Evolutionary conservation across 2,329 filamentous ascomycete species (phyloP), one percentile per base, ranked within the genome.

Genomic region (Fusarium praegraminearum): DNA sequence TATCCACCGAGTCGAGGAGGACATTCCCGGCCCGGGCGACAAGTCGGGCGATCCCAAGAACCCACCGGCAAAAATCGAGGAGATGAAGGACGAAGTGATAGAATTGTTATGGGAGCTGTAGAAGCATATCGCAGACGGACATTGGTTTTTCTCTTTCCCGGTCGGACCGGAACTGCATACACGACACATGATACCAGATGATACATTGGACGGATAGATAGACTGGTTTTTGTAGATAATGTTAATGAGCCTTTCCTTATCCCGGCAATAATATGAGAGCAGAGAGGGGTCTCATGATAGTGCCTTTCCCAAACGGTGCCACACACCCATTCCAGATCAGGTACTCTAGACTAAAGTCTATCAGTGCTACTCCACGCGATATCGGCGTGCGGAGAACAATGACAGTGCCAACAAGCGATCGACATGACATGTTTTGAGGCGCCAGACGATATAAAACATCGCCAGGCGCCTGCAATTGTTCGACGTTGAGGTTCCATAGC

Each of bases 61-160:
- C 26, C 36, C 32, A 16, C 45, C 20, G 15, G 65, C 46, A 35
- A 69, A 59, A 55, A 62, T 74, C 28, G 60, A 72, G 16, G 65
- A 70, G 40, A 70, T 69, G 54, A 75, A 66, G 53, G 84, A 86
- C 58, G 81, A 84, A 69, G 82, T 86, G 11, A 71, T 85, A 26
- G 84, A 85, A 76, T 62, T 88, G 52, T 76, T 82, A 58, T 88
- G 87, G 80, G 76, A 78, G 45, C 72, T 71, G 58, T 67, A 52
- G 71, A 35, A 26, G 43, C n/a, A 46, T 43, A 36, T 12, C 33
- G 16, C n/a, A 44, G 41, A 35, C 46, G 28, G 44, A 62, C 51
- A 56, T 47, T 50, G 24, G 26, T 33, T 59, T 46, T 38, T 36
- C 18, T 8, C 24, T 12, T 40, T 52, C 22, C 57, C 55, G 47